phyloP scores from a whole-genome alignment of 1,284 basidiomycete genomes.

The Lignosus rhinocerotis region DNA sequence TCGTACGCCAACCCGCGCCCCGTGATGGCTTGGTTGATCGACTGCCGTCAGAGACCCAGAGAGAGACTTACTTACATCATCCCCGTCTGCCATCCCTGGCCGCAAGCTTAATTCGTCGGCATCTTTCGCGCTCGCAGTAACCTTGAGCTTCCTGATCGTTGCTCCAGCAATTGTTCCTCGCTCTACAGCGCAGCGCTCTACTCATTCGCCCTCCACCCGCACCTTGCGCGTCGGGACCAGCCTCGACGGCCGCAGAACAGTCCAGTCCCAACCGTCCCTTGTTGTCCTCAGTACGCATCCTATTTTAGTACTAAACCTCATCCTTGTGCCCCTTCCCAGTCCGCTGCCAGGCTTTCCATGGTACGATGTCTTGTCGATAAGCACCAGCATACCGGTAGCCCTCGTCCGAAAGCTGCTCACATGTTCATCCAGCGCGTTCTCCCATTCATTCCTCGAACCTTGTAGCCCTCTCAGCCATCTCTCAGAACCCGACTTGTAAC shows the following conservation, averaged over 20 bases:
- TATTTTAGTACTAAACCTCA: neutral
- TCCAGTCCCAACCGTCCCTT: neutral
- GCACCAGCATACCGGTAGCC: conserved; percentile 11
- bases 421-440: conserved; percentile 16
- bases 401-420: conserved; percentile 11
- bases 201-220: too few species aligned
- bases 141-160: neutral
- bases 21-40: conserved; percentile 17
- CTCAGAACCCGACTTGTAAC: neutral
- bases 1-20: neutral
- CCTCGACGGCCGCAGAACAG: neutral
- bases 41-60: conserved; percentile 9
- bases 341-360: neutral
- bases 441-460: conserved; percentile 17
- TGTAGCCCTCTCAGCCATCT: neutral
- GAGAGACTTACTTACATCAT: neutral
- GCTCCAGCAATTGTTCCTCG: too few species aligned
- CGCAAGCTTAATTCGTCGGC: neutral
- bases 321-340: too few species aligned
- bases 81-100: neutral
- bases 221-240: neutral
- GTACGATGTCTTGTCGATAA: conserved; percentile 17
- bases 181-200: too few species aligned
- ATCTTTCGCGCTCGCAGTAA: neutral
- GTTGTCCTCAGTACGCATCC: neutral